These are phyloP conservation scores for Grammothele lineata DNA, from an alignment of 768 basidiomycete genomes.

Conservation along the genomic window DNA sequence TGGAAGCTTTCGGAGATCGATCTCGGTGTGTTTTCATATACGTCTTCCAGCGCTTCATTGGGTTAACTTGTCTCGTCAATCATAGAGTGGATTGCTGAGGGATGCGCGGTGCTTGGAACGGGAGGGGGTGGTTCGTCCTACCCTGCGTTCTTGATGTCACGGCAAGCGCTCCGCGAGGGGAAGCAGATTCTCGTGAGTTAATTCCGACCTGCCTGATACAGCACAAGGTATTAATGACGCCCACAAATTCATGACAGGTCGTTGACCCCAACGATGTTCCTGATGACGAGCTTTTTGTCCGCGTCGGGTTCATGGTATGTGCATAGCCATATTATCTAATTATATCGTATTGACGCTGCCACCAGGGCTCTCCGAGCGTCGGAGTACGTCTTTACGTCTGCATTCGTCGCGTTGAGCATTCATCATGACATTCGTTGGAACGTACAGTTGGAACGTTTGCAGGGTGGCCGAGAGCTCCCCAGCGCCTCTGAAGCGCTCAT, in stretches of 20 bases:
- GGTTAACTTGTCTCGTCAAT: slow-evolving; percentile 26
- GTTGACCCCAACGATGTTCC: slow-evolving; percentile 32
- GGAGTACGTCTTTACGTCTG: slow-evolving; percentile 9
- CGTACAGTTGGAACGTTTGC: slow-evolving; percentile 24
- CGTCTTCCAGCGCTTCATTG: too few relatives aligned
- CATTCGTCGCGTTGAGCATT: too few relatives aligned
- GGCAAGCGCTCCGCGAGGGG: slow-evolving; percentile 51
- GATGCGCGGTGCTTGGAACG: slow-evolving; percentile 58
- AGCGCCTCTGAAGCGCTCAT: slow-evolving; percentile 18
- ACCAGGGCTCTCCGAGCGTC: slow-evolving; percentile 25
- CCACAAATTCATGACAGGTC: slow-evolving; percentile 10
- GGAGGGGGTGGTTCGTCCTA: slow-evolving; percentile 63
- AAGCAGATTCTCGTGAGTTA: slow-evolving; percentile 19
- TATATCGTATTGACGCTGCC: neutral
- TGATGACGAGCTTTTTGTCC: slow-evolving; percentile 33
- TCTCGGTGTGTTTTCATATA: slow-evolving; percentile 28
- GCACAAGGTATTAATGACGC: neutral
- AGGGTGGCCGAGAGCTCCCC: slow-evolving; percentile 23
- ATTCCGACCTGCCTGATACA: too few relatives aligned
- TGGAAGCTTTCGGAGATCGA: slow-evolving; percentile 27
- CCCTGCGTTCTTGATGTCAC: slow-evolving; percentile 43
- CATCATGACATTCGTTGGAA: neutral
- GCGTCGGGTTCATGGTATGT: slow-evolving; percentile 25
- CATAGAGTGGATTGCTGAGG: slow-evolving; percentile 57
- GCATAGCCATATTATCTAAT: neutral